Percentiles rank a stretch among this genome's conserved stretches.
Evolutionary conservation across 768 basidiomycete genomes (phyloP).

Genomic region (Gelatoporia subvermispora): DNA sequence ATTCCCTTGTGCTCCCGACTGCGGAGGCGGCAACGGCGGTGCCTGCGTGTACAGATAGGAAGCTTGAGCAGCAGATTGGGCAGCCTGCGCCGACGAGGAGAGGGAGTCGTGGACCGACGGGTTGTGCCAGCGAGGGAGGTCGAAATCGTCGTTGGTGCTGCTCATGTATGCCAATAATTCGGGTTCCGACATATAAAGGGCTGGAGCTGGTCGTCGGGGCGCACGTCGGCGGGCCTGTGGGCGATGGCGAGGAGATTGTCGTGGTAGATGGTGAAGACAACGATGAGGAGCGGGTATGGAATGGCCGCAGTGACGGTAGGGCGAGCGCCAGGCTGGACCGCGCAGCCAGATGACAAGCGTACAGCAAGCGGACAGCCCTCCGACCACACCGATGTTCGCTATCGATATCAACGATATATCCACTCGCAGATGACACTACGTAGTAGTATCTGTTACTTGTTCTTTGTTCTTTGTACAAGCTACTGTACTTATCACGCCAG

Average conservation of each 20-base stretch:
- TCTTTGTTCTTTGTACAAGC: no score
- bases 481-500: no score
- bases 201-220: neutral
- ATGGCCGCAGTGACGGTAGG: conserved; percentile 15
- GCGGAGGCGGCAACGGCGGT: conserved; percentile 47
- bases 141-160: conserved; percentile 78
- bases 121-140: conserved; percentile 56
- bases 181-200: conserved; percentile 60
- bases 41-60: conserved; percentile 47
- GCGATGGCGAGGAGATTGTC: neutral
- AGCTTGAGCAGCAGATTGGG: conserved; percentile 38
- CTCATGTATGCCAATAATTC: conserved; percentile 65
- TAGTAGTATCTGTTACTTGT: no score
- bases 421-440: no score
- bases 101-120: conserved; percentile 40
- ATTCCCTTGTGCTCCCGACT: conserved; percentile 22
- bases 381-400: neutral
- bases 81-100: conserved; percentile 59
- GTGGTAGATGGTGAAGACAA: conserved; percentile 12
- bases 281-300: conserved; percentile 12
- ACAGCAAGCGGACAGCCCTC: no score
- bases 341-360: no score
- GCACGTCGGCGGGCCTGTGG: neutral
- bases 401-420: conserved; percentile 3
- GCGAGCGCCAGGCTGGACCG: conserved; percentile 10